Percentiles rank a stretch among this genome's conserved stretches.
phyloP scores from a whole-genome alignment of 208 protist species.

The Sergeia podlipaevii region DNA sequence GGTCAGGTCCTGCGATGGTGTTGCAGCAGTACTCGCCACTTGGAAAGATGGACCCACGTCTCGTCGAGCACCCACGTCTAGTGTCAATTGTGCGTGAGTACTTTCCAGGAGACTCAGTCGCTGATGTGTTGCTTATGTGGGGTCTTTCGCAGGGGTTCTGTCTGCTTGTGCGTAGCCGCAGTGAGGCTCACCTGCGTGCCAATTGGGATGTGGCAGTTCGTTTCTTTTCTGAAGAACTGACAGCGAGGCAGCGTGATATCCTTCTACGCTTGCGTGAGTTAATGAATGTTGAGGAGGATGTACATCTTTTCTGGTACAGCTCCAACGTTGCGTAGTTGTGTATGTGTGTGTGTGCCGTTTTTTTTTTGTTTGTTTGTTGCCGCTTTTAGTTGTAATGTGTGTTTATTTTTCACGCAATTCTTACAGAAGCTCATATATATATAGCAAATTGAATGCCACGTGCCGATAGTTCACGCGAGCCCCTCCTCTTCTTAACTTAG shows the following conservation, averaged over 20 bases:
- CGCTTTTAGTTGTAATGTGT: no score
- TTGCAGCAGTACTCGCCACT: constrained; percentile 86
- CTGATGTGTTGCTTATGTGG: constrained; percentile 72
- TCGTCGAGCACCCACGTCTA: constrained; percentile 50
- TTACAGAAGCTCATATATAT: no score
- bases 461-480: not conserved
- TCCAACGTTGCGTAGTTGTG: constrained; percentile 20
- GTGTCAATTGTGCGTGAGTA: constrained; percentile 24
- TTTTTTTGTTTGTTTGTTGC: no score
- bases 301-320: constrained; percentile 46
- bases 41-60: constrained; percentile 35
- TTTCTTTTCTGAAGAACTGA: constrained; percentile 46
- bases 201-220: constrained; percentile 34
- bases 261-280: constrained; percentile 17
- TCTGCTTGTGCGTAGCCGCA: constrained; percentile 55
- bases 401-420: no score
- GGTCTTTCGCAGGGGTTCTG: constrained; percentile 66
- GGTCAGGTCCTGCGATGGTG: no score
- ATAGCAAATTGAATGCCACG: no score
- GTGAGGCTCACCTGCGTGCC: constrained; percentile 25
- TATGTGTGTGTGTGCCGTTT: no score
- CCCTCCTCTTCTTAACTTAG: not conserved
- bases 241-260: constrained; percentile 16
- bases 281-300: constrained; percentile 23
- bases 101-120: constrained; percentile 39